Conservation (phyloP, 176 grass and related monocot species). For the Musa itinerans region DNA sequence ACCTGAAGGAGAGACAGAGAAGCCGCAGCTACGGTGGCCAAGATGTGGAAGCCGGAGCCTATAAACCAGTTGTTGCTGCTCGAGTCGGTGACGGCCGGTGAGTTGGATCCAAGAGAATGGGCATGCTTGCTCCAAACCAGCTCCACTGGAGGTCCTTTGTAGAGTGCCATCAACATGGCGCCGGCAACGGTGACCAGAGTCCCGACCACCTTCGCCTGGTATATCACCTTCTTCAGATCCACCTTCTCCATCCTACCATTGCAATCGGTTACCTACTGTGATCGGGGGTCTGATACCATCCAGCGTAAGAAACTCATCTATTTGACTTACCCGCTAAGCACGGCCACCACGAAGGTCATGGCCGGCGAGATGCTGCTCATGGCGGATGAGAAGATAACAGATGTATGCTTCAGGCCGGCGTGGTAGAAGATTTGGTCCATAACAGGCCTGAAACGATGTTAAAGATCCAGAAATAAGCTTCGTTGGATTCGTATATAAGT, state of each 20-base stretch:
- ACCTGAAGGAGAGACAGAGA: conserved; percentile 10
- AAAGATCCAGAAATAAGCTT: neutral
- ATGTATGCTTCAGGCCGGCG: too few relatives aligned
- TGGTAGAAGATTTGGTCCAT: conserved; percentile 3
- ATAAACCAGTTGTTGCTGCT: neutral
- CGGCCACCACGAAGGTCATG: too few relatives aligned
- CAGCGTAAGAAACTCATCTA: too few relatives aligned
- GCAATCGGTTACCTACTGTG: too few relatives aligned
- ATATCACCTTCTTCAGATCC: conserved; percentile 7
- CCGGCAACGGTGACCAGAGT: conserved; percentile 11
- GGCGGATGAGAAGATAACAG: neutral
- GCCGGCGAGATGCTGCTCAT: conserved; percentile 11
- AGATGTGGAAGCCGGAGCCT: conserved; percentile 11
- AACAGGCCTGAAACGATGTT: neutral
- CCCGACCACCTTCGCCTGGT: conserved; percentile 3
- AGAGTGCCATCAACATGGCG: conserved; percentile 11
- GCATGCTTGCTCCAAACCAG: conserved; percentile 1
- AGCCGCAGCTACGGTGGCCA: conserved; percentile 10
- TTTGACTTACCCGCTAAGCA: too few relatives aligned
- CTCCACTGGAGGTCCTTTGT: conserved; percentile 14
- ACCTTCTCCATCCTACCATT: conserved; percentile 20
- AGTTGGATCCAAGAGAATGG: neutral
- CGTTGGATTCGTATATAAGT: too few relatives aligned
- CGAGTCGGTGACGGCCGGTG: neutral
- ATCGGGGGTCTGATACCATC: too few relatives aligned